These are phyloP conservation scores for Pelargonium citronellum DNA, from an alignment of 441 rosid genomes.

Conservation along the genomic window DNA sequence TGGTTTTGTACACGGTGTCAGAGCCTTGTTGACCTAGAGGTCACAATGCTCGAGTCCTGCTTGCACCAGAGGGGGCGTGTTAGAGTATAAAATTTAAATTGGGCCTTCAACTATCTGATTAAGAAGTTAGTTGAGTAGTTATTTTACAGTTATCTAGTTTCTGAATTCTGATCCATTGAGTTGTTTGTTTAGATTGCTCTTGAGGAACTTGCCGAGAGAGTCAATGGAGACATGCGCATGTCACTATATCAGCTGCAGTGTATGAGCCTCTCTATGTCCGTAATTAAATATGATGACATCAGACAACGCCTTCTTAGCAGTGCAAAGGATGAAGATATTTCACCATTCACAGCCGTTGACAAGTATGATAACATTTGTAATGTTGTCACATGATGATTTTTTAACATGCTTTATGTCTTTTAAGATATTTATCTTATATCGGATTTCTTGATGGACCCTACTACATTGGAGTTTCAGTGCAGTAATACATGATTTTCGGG, in stretches of 20 bases:
- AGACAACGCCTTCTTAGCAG: slow-evolving; percentile 78
- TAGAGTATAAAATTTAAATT: too few species aligned
- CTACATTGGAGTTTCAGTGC: too few species aligned
- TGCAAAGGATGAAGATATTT: slow-evolving; percentile 94
- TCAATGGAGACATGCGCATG: slow-evolving; percentile 92
- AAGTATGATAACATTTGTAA: slow-evolving; percentile 43
- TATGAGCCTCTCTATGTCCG: slow-evolving; percentile 88
- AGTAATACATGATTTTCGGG: too few species aligned
- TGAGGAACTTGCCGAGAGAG: slow-evolving; percentile 93
- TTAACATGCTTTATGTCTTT: background rate
- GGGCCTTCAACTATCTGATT: too few species aligned
- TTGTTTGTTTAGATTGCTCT: slow-evolving; percentile 54
- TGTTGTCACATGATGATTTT: background rate
- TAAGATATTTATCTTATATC: background rate
- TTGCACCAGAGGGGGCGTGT: too few species aligned
- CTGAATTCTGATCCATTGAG: slow-evolving; percentile 1
- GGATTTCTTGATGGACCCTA: too few species aligned
- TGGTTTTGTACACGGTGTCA: too few species aligned
- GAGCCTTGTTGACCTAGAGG: too few species aligned
- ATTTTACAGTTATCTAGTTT: slow-evolving; percentile 2
- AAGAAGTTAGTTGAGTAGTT: too few species aligned
- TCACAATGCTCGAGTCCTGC: too few species aligned
- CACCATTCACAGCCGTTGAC: slow-evolving; percentile 96
- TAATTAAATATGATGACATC: slow-evolving; percentile 79
- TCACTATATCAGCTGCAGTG: slow-evolving; percentile 86